Conservation (phyloP, 495 filamentous ascomycete species). For the Penicillium salamii region DNA sequence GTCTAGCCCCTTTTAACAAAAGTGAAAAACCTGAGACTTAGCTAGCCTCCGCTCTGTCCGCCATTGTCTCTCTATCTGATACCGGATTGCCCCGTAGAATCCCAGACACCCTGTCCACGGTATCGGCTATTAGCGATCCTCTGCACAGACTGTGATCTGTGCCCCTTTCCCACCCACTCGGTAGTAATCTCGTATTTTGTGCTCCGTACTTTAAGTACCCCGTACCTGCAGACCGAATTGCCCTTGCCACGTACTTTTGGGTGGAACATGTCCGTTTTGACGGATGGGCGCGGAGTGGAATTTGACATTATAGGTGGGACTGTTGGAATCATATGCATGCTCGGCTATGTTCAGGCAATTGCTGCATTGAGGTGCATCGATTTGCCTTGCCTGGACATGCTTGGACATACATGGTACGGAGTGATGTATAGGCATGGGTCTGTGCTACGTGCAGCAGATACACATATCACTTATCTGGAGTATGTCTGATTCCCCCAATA, state of each 20-base stretch:
- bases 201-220: too few relatives aligned
- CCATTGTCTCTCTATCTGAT: slow-evolving; percentile 14
- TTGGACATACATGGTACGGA: too few relatives aligned
- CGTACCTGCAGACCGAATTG: slow-evolving; percentile 1
- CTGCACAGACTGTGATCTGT: slow-evolving; percentile 7
- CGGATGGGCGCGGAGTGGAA: not conserved
- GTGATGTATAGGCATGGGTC: slow-evolving; percentile 1
- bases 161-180: slow-evolving; percentile 1
- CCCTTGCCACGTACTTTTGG: slow-evolving; percentile 7
- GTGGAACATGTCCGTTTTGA: not conserved
- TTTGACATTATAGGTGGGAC: not conserved
- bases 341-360: not conserved
- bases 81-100: slow-evolving; percentile 12
- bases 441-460: not conserved
- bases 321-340: not conserved
- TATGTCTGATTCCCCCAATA: too few relatives aligned
- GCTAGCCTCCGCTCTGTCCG: slow-evolving; percentile 9
- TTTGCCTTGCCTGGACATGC: not conserved
- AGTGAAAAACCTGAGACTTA: slow-evolving; percentile 10
- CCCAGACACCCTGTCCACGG: slow-evolving; percentile 4
- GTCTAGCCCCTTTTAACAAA: slow-evolving; percentile 1
- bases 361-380: not conserved
- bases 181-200: too few relatives aligned
- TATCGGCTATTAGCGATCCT: slow-evolving; percentile 1
- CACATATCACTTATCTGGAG: not conserved